A percentile compares a stretch with the other conserved stretches of the same genome.
Conservation (phyloP, 2,329 filamentous ascomycete species). For the Ophiosphaerella narmari region DNA sequence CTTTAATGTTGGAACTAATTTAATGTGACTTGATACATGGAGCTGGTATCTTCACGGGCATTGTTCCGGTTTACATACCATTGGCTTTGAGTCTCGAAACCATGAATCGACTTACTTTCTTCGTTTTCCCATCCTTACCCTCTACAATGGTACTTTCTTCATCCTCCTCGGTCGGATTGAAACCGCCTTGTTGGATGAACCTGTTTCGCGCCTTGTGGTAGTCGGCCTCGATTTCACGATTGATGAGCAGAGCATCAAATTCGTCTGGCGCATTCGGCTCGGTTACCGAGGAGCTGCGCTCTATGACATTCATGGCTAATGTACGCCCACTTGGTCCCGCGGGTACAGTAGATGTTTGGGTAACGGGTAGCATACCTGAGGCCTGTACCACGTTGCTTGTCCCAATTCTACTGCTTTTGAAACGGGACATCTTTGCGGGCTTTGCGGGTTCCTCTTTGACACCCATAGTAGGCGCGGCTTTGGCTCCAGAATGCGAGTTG, state of each 20-base stretch:
- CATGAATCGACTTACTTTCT: conserved; percentile 73
- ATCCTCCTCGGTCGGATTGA: conserved; percentile 70
- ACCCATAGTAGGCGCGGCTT: conserved; percentile 31
- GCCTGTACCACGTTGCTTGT: conserved; percentile 16
- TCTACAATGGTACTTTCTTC: conserved; percentile 68
- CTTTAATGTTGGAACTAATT: conserved; percentile 42
- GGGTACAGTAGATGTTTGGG: conserved; percentile 37
- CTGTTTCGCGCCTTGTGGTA: conserved; percentile 83
- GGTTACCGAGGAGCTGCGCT: conserved; percentile 49
- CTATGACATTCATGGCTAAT: conserved; percentile 63
- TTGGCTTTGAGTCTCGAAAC: conserved; percentile 62
- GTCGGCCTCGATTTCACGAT: conserved; percentile 78
- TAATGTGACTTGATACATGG: conserved; percentile 46
- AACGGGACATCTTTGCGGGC: conserved; percentile 46
- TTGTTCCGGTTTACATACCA: conserved; percentile 42
- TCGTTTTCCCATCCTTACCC: conserved; percentile 63
- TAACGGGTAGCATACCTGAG: conserved; percentile 31
- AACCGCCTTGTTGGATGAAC: conserved; percentile 85
- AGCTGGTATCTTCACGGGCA: conserved; percentile 45
- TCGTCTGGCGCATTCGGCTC: conserved; percentile 49
- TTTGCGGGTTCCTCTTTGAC: conserved; percentile 22
- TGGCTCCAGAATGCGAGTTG: not conserved
- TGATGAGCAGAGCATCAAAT: conserved; percentile 72
- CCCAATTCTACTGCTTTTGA: conserved; percentile 43
- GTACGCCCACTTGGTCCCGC: conserved; percentile 53